phyloP scores from a whole-genome alignment of 805 yeast species.

The Saturnispora kantuleensis region DNA sequence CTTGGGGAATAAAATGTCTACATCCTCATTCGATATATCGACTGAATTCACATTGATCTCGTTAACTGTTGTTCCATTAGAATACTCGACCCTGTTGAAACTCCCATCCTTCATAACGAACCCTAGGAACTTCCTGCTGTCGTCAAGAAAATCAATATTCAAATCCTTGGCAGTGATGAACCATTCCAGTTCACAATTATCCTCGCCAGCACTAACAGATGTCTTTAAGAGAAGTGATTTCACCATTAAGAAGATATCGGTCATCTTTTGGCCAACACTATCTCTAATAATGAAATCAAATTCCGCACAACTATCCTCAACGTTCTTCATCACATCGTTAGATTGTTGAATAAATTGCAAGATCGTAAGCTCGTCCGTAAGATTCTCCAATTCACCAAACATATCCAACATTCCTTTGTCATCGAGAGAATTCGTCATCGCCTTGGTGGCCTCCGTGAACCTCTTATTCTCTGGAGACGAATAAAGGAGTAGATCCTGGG shows the following conservation, averaged over 20 bases:
- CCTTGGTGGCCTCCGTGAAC: conserved; percentile 50
- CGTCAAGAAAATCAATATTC: conserved; percentile 60
- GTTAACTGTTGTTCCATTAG: conserved; percentile 61
- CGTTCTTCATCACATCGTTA: conserved; percentile 36
- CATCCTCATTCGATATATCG: conserved; percentile 58
- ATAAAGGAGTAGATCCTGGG: conserved; percentile 47
- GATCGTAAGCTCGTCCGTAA: conserved; percentile 6
- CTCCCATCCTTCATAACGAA: conserved; percentile 52
- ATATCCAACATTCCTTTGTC: conserved; percentile 42
- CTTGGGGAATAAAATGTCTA: conserved; percentile 55
- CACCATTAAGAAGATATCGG: conserved; percentile 37
- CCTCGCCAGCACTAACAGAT: conserved; percentile 14
- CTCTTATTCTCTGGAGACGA: conserved; percentile 59
- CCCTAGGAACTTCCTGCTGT: conserved; percentile 44
- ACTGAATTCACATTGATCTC: conserved; percentile 47
- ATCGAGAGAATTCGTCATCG: conserved; percentile 61
- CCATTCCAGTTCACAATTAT: conserved; percentile 37
- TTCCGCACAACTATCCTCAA: conserved; percentile 26
- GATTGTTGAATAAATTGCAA: conserved; percentile 13
- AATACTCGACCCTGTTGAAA: conserved; percentile 51
- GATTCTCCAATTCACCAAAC: conserved; percentile 8
- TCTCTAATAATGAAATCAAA: conserved; percentile 28
- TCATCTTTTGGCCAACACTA: conserved; percentile 28
- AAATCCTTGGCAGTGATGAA: conserved; percentile 58
- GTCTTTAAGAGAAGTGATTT: conserved; percentile 25